Evolutionary conservation across 2,329 filamentous ascomycete species (phyloP).

Genomic region (Ilyonectria sp.): DNA sequence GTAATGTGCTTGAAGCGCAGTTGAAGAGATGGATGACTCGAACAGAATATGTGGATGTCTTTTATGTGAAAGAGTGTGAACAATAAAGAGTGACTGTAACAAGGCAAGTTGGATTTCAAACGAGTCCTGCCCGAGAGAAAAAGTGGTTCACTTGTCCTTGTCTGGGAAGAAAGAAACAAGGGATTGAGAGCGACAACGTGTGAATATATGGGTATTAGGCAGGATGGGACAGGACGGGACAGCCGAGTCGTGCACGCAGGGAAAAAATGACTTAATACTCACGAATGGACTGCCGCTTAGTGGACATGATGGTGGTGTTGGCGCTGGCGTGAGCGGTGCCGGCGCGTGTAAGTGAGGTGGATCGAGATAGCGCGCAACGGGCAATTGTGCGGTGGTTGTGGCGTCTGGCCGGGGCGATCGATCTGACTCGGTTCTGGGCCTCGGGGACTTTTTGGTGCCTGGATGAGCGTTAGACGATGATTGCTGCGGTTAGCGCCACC

Average conservation of each 20-base stretch:
- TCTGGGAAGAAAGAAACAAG: not conserved
- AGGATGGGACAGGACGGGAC: not conserved
- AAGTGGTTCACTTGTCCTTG: constrained; percentile 8
- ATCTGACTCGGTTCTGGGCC: constrained; percentile 21
- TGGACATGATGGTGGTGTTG: not conserved
- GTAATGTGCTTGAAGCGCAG: not conserved
- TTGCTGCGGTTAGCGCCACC: constrained; percentile 15
- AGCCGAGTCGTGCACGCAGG: not conserved
- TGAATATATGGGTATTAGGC: constrained; percentile 13
- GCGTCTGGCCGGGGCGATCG: constrained; percentile 1
- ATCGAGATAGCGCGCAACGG: constrained; percentile 10
- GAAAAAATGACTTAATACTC: not conserved
- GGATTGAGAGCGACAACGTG: not conserved
- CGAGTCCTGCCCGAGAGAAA: not conserved
- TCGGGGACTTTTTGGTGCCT: not conserved
- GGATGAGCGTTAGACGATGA: constrained; percentile 11
- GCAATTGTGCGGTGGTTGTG: not conserved
- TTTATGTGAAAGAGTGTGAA: not conserved
- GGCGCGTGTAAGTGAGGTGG: constrained; percentile 19
- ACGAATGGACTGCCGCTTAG: constrained; percentile 9
- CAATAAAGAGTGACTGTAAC: not conserved
- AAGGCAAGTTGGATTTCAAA: not conserved
- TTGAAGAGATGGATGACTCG: not conserved
- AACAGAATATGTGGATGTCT: not conserved
- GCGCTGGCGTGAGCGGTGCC: not conserved